These are phyloP conservation scores for Hypoxylon fuscum DNA, from an alignment of 495 filamentous ascomycete genomes.

Conservation along the genomic window DNA sequence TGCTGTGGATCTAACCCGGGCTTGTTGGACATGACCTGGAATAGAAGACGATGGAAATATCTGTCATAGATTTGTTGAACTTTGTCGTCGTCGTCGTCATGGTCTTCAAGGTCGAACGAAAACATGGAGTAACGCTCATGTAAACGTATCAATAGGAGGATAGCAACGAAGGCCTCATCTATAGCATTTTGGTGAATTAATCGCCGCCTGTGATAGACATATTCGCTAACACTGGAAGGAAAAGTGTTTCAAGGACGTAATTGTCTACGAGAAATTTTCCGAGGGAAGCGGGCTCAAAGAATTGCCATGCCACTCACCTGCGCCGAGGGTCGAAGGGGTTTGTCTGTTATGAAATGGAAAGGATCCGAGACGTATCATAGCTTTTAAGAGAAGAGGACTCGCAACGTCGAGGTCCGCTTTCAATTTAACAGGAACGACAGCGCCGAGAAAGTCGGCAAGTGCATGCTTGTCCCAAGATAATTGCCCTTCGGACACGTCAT, in stretches of 20 bases:
- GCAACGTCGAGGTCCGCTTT: slow-evolving; percentile 2
- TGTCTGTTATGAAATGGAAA: slow-evolving; percentile 10
- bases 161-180: slow-evolving; percentile 4
- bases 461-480: neutral
- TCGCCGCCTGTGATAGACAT: neutral
- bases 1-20: too few species aligned
- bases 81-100: neutral
- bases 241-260: neutral
- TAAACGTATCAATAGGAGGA: slow-evolving; percentile 2
- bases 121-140: neutral
- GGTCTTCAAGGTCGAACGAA: neutral
- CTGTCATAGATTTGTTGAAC: neutral
- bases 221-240: neutral
- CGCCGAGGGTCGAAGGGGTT: neutral
- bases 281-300: neutral
- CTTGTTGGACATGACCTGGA: slow-evolving; percentile 6
- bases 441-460: slow-evolving; percentile 4
- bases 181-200: neutral
- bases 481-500: neutral
- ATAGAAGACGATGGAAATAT: slow-evolving; percentile 1
- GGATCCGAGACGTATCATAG: slow-evolving; percentile 15
- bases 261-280: too few species aligned
- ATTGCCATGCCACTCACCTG: neutral
- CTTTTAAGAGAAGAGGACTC: slow-evolving; percentile 6
- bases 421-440: neutral